A percentile compares a stretch with the other conserved stretches of the same genome.
Conservation (phyloP, 1,284 basidiomycete genomes). For the Peniophora sp. region DNA sequence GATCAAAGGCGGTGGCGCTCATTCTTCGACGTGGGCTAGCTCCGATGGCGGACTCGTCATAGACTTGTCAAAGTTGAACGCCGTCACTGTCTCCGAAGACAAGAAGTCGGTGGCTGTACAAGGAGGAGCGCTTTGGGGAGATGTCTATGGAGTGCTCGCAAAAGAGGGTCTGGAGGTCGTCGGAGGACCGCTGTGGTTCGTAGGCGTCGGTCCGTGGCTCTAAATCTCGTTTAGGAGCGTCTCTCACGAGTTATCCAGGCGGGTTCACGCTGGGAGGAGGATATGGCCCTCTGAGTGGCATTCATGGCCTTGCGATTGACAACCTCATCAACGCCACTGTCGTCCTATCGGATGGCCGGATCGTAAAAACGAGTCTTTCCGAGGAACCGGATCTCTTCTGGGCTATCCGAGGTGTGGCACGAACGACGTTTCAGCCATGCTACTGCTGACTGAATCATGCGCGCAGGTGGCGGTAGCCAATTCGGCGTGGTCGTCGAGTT, state of each 20-base stretch:
- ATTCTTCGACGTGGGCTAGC: slow-evolving; percentile 17
- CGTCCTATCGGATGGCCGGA: slow-evolving; percentile 26
- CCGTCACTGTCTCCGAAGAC: slow-evolving; percentile 21
- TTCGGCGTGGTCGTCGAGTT: slow-evolving; percentile 42
- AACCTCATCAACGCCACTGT: slow-evolving; percentile 27
- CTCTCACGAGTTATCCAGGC: neutral
- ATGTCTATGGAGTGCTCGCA: slow-evolving; percentile 25
- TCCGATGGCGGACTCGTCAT: slow-evolving; percentile 30
- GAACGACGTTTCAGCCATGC: neutral
- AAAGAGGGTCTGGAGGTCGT: slow-evolving; percentile 21
- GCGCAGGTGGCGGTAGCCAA: slow-evolving; percentile 33
- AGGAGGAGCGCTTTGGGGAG: slow-evolving; percentile 28
- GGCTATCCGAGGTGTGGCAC: slow-evolving; percentile 20
- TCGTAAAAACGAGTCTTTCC: slow-evolving; percentile 21
- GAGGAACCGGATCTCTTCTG: slow-evolving; percentile 31
- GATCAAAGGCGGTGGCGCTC: slow-evolving; percentile 18
- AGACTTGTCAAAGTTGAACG: slow-evolving; percentile 26
- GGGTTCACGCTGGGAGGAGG: slow-evolving; percentile 32
- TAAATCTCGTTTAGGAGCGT: too few relatives aligned
- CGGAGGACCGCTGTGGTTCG: slow-evolving; percentile 18
- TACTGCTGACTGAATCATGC: neutral
- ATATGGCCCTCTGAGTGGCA: slow-evolving; percentile 26
- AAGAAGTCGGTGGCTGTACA: slow-evolving; percentile 20
- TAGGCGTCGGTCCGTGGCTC: slow-evolving; percentile 10
- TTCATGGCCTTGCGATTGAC: slow-evolving; percentile 31